Evolutionary conservation across 2,329 filamentous ascomycete species (phyloP).

Genomic region (Cercospora nicotianae): DNA sequence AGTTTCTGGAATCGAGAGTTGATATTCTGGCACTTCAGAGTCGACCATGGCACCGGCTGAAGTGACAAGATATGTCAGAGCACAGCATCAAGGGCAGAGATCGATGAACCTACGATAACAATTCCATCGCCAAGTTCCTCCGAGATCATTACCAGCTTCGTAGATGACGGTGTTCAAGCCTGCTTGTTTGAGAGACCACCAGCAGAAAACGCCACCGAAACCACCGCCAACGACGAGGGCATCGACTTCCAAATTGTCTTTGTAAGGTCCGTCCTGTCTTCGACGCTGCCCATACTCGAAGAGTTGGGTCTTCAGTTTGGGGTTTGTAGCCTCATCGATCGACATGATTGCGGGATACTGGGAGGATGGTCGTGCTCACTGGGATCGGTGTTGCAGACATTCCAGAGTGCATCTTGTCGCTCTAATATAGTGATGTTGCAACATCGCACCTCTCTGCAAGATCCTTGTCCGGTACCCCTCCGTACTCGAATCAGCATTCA

Average conservation of each 20-base stretch:
- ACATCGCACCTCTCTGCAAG: not conserved
- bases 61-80: constrained; percentile 31
- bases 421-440: not conserved
- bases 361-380: not conserved
- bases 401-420: not conserved
- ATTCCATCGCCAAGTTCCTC: constrained; percentile 50
- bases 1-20: constrained; percentile 50
- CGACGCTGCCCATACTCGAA: constrained; percentile 26
- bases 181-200: constrained; percentile 27
- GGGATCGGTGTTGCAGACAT: too few species aligned
- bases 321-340: constrained; percentile 12
- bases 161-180: constrained; percentile 39
- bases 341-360: not conserved
- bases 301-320: constrained; percentile 15
- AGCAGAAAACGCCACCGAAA: constrained; percentile 47
- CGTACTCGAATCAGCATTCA: not conserved
- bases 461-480: constrained; percentile 10
- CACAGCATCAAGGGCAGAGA: not conserved
- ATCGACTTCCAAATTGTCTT: constrained; percentile 33
- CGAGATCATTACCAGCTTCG: constrained; percentile 40
- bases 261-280: constrained; percentile 27
- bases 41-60: constrained; percentile 48
- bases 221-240: constrained; percentile 42
- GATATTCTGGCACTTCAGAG: constrained; percentile 49
- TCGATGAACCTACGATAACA: constrained; percentile 42